phyloP scores from a whole-genome alignment of 768 basidiomycete genomes.

The Rhizopogon vesiculosus region DNA sequence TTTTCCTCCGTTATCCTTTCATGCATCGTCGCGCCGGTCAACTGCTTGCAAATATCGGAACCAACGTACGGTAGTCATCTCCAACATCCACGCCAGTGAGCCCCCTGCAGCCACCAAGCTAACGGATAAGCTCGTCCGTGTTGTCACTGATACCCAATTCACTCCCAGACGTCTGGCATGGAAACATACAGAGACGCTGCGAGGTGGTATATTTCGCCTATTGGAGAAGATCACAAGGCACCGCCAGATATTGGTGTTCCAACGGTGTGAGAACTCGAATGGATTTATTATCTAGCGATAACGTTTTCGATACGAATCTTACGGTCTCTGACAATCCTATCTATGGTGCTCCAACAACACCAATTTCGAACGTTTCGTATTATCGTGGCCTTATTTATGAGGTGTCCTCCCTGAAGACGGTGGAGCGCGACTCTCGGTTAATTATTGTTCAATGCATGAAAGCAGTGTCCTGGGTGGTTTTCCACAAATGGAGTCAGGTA shows the following conservation, averaged over 20 bases:
- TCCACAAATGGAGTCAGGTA: conserved; percentile 51
- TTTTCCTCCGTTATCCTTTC: conserved; percentile 21
- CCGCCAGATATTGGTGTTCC: conserved; percentile 6
- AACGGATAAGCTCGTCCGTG: conserved; percentile 30
- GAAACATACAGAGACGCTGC: conserved; percentile 29
- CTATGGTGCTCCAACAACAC: conserved; percentile 24
- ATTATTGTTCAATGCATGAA: conserved; percentile 83
- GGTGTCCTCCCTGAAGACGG: conserved; percentile 24
- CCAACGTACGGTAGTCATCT: conserved; percentile 7
- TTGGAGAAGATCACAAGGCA: conserved; percentile 12
- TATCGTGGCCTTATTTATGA: conserved; percentile 44
- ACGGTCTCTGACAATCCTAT: conserved; percentile 22
- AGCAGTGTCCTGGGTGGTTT: conserved; percentile 68
- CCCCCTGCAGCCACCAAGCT: conserved; percentile 8
- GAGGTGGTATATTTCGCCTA: conserved; percentile 38
- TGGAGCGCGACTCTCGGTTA: conserved; percentile 39
- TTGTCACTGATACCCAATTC: conserved; percentile 21
- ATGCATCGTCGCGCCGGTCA: conserved; percentile 22
- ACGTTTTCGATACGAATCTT: conserved; percentile 16
- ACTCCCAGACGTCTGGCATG: conserved; percentile 25
- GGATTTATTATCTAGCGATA: too few species aligned
- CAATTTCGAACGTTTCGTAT: conserved; percentile 24
- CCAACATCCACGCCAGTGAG: neutral
- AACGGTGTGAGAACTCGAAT: too few species aligned
- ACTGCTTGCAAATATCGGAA: conserved; percentile 13